A percentile compares a stretch with the other conserved stretches of the same genome.
Evolutionary conservation across 106 monocot species (phyloP).

Genomic region (Agapanthus africanus): DNA sequence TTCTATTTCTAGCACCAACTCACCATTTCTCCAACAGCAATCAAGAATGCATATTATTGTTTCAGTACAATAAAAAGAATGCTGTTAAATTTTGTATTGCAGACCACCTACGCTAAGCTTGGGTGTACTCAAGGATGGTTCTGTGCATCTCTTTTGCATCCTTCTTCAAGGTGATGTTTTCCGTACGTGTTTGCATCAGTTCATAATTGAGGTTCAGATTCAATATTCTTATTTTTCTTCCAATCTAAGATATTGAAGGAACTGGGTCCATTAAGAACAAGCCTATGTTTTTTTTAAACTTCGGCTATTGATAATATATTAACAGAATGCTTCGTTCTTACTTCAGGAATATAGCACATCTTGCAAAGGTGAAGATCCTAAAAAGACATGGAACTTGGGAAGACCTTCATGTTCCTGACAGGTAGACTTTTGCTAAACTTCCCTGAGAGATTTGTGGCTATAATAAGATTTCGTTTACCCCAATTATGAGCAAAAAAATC

Average conservation of each 20-base stretch:
- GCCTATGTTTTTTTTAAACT: not conserved
- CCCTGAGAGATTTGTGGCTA: not conserved
- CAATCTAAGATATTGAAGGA: not conserved
- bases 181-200: conserved; percentile 4
- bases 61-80: not conserved
- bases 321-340: not conserved
- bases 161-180: conserved; percentile 93
- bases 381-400: conserved; percentile 63
- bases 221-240: not conserved
- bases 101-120: conserved; percentile 80
- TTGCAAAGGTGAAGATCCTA: conserved; percentile 73
- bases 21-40: not conserved
- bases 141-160: conserved; percentile 53
- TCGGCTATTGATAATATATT: not conserved
- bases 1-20: not conserved
- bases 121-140: conserved; percentile 82
- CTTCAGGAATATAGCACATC: conserved; percentile 75
- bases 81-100: conserved; percentile 14
- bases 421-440: conserved; percentile 26
- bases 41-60: not conserved
- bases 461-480: not conserved
- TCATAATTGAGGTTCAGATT: not conserved
- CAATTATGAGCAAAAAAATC: no score
- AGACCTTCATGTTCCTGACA: conserved; percentile 55
- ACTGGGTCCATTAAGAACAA: not conserved